Conservation (phyloP, 176 grass and related monocot species). For the Zea luxurians region DNA sequence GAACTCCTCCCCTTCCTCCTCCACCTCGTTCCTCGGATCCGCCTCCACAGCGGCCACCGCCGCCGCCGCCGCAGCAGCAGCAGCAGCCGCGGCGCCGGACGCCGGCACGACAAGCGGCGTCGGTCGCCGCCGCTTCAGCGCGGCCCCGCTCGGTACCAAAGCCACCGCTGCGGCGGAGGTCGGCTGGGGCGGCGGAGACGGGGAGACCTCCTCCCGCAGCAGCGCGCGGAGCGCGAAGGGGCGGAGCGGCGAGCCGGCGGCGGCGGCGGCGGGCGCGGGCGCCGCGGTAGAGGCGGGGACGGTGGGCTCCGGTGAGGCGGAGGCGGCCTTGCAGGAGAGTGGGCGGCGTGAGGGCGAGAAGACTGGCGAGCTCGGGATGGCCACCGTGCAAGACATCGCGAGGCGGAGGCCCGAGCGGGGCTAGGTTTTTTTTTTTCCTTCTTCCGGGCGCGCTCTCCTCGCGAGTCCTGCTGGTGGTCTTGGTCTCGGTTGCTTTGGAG, state of each 20-base stretch:
- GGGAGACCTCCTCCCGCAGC: conserved; percentile 45
- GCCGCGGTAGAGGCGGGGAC: conserved; percentile 39
- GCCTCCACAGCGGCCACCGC: conserved; percentile 46
- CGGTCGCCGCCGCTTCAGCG: conserved; percentile 84
- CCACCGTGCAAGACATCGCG: conserved; percentile 86
- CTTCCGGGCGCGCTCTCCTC: no score
- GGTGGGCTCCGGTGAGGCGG: conserved; percentile 62
- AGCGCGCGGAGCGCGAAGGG: conserved; percentile 46
- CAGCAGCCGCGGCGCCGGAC: not conserved
- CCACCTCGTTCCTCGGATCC: conserved; percentile 67
- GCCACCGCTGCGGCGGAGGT: not conserved
- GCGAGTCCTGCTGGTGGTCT: no score
- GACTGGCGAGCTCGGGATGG: conserved; percentile 81
- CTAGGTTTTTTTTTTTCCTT: conserved; percentile 25
- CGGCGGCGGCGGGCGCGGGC: conserved; percentile 41
- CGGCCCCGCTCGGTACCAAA: conserved; percentile 22
- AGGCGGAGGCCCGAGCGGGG: conserved; percentile 9
- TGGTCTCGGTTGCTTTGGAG: no score
- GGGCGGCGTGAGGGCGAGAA: conserved; percentile 86
- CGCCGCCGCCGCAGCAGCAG: not conserved
- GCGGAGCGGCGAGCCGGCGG: conserved; percentile 46
- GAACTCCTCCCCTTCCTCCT: conserved; percentile 70
- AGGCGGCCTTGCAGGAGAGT: conserved; percentile 75
- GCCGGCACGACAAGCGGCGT: conserved; percentile 67
- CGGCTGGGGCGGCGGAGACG: conserved; percentile 28